A percentile compares a stretch with the other conserved stretches of the same genome.
phyloP scores from a whole-genome alignment of 1,284 basidiomycete genomes.

The Boletus sp. region DNA sequence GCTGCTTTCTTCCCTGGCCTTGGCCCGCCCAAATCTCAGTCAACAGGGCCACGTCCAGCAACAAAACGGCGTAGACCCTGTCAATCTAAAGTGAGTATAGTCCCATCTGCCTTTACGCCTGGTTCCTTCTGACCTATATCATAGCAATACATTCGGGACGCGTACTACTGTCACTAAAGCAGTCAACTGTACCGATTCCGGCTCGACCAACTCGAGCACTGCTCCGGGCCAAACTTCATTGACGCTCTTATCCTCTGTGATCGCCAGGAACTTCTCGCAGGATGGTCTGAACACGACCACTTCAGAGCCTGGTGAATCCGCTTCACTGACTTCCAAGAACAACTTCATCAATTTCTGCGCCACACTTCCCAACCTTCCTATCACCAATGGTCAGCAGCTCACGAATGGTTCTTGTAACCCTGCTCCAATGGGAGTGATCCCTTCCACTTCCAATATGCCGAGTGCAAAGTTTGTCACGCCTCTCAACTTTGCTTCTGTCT shows the following conservation, averaged over 20 bases:
- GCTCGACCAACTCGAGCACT: slow-evolving; percentile 42
- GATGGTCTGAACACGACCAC: slow-evolving; percentile 46
- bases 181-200: slow-evolving; percentile 31
- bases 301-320: slow-evolving; percentile 40
- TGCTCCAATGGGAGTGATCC: slow-evolving; percentile 53
- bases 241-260: slow-evolving; percentile 49
- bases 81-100: slow-evolving; percentile 52
- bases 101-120: not conserved
- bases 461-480: slow-evolving; percentile 54
- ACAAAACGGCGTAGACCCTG: slow-evolving; percentile 58
- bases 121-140: slow-evolving; percentile 16
- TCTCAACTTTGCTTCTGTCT: slow-evolving; percentile 47
- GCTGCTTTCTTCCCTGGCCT: slow-evolving; percentile 43
- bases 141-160: slow-evolving; percentile 40
- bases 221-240: slow-evolving; percentile 41
- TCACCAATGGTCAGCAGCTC: slow-evolving; percentile 50
- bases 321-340: slow-evolving; percentile 53
- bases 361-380: slow-evolving; percentile 36
- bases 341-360: slow-evolving; percentile 59
- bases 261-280: slow-evolving; percentile 50
- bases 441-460: slow-evolving; percentile 50
- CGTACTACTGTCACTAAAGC: slow-evolving; percentile 48
- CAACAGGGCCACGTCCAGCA: slow-evolving; percentile 44
- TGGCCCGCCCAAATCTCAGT: slow-evolving; percentile 43
- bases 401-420: slow-evolving; percentile 60